Base-by-base conservation (phyloP, 805 yeast species). In the Cyberlindnera americana region DNA sequence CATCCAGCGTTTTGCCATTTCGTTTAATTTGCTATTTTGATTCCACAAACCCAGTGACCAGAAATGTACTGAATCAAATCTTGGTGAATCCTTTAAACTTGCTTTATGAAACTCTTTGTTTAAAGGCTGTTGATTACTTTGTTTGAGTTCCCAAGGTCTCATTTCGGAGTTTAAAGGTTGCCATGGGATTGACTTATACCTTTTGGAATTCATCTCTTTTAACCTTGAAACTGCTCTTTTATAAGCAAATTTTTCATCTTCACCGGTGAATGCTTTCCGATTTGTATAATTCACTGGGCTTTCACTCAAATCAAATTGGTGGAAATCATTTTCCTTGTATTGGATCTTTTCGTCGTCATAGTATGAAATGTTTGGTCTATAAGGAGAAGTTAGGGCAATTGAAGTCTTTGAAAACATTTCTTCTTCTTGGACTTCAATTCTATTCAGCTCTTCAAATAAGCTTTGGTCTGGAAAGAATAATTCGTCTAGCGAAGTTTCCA, bases 191-290 rank as follows among this genome's bases (percentile, higher is more conserved):
- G 49, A 38, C 46, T 83, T 69, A 83, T 86, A 82, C 22, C 54
- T 38, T 25, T 59, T 63, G 0, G 78, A 72, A 1, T 71, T 70
- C 81, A 77, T 77, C 48, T 77, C 83, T 37, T 68, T 67, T 26
- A 83, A 68, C 47, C 90, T 62, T 50, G 81, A 77, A 1, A 81
- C 79, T 0, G 90, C 89, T 48, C 90, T 62, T 46, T 76, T 77
- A 52, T 73, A 82, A 3, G 90, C 88, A 60, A 82, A 82, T 61
- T 71, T 72, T 54, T 83, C 90, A 59, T 82, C 90, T 50, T 83
- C 87, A 18, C 90, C 90, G 0, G 88, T 82, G 50, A 82, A 83
- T 9, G 78, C 77, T 10, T 66, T 64, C 15, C 70, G 56, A 37
- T 78, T 68, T 12, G 72, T 65, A 48, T 68, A 77, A 49, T 77